Conservation (phyloP, 345 rosid genomes). For the Lepidium sativum region DNA sequence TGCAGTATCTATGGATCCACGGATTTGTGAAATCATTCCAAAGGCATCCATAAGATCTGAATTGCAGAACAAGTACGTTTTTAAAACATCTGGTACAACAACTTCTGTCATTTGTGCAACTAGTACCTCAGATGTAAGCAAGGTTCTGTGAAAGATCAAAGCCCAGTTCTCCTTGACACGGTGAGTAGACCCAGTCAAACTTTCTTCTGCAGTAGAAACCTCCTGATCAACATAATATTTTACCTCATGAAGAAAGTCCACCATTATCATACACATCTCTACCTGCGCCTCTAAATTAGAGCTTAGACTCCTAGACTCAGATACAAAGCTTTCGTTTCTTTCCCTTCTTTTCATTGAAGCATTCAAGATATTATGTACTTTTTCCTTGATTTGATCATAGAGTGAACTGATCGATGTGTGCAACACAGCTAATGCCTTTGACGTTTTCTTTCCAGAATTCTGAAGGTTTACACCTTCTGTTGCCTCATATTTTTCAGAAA, state of each 20-base stretch:
- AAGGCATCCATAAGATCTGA: conserved; percentile 81
- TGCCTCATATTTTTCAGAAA: conserved; percentile 21
- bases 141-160: conserved; percentile 44
- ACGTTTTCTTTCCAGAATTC: conserved; percentile 45
- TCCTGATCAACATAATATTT: conserved; percentile 38
- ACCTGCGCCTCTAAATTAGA: conserved; percentile 66
- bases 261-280: conserved; percentile 59
- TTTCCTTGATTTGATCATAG: conserved; percentile 50
- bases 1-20: conserved; percentile 71
- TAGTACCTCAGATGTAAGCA: conserved; percentile 50
- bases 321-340: conserved; percentile 25
- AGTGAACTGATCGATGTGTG: conserved; percentile 46
- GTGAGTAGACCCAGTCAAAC: conserved; percentile 24
- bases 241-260: conserved; percentile 52
- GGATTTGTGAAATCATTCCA: conserved; percentile 68
- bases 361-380: conserved; percentile 37
- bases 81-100: conserved; percentile 57
- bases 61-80: conserved; percentile 54
- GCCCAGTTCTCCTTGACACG: conserved; percentile 49
- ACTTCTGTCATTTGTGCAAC: conserved; percentile 59
- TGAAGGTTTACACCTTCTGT: conserved; percentile 26
- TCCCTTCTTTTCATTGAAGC: conserved; percentile 32
- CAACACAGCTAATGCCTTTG: conserved; percentile 45
- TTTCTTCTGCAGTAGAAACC: conserved; percentile 19
- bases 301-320: conserved; percentile 39